Base-by-base conservation (phyloP, 169 alveolate genomes). In the Toxoplasma gondii region DNA sequence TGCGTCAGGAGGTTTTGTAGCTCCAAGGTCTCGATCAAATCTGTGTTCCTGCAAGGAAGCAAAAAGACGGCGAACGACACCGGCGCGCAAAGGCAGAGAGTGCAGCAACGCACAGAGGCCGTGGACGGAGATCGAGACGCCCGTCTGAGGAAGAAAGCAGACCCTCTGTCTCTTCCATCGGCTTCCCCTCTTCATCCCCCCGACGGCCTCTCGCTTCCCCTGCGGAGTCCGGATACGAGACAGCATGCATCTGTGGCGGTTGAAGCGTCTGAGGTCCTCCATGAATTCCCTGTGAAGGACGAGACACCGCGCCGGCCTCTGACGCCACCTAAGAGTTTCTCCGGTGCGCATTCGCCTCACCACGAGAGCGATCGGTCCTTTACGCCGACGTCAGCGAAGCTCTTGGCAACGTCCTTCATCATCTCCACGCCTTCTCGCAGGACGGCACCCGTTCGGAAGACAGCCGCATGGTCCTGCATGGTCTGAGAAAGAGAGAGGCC, bases 391-490 rank as follows among this genome's bases (percentile, higher is more conserved):
- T 98, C 98, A 88, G 97, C 96, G 93, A 96, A 98, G 92, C 94
- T 87, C 54, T 97, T 95, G 41, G 96, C 96, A 86, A 98, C 96
- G 38, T 97, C 97, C 54, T 96, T 95, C 64, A 98, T 88, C 92
- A 97, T 97, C 87, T 96, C 96, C 69, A 96, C 97, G n/a, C 99
- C 99, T 95, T 97, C 98, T 69, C 96, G 94, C 88, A 98, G 94
- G 43, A 97, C 96, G 16, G 97, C 97, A 38, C 99, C 99, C 41
- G 95, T 96, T 88, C 99, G 97, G 96, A 98, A 99, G 84, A 99
- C 99, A 29, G 99, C 99, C 24, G 99, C 99, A 92, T 98, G 99
- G 91, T 97, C 98, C 96, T 99, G 99, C 99, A 99, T 99, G 69
- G 97, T 96, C 96, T 83, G 94, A 43, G 34, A 34, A 7, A 36